Percentiles rank a stretch among this genome's conserved stretches.
These are phyloP conservation scores for Parietichytrium sp. DNA, from an alignment of 108 stramenopile genomes.

Conservation along the genomic window DNA sequence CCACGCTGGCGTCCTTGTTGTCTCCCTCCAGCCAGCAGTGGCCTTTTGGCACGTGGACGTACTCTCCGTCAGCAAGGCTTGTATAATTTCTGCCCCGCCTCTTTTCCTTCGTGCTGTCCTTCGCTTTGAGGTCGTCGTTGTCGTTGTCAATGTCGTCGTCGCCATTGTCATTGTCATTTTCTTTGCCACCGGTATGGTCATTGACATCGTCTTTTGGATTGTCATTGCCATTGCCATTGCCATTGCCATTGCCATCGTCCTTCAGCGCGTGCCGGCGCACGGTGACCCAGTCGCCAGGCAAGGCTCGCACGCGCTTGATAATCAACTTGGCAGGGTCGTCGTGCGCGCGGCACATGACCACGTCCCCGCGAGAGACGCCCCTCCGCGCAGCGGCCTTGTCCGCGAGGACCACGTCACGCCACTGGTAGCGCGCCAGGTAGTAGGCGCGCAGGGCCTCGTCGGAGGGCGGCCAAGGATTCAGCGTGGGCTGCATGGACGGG, in stretches of 20 bases:
- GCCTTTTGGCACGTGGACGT: conserved; percentile 26
- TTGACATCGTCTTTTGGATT: too few relatives aligned
- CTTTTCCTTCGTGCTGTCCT: too few relatives aligned
- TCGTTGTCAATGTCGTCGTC: too few relatives aligned
- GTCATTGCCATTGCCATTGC: too few relatives aligned
- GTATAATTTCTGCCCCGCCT: too few relatives aligned
- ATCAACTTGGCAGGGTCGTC: conserved; percentile 12
- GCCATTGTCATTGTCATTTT: too few relatives aligned
- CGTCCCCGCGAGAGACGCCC: not conserved
- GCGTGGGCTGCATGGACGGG: conserved; percentile 27
- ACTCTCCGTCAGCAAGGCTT: not conserved
- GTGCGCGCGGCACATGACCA: not conserved
- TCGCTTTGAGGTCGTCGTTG: too few relatives aligned
- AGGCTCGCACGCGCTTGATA: not conserved
- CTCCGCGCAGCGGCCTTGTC: not conserved
- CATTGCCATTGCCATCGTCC: too few relatives aligned
- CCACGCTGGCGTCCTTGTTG: conserved; percentile 11
- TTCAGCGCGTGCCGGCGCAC: too few relatives aligned
- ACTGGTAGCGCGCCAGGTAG: conserved; percentile 31
- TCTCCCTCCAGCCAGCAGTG: conserved; percentile 29
- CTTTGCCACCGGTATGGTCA: too few relatives aligned
- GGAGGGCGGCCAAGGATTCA: not conserved
- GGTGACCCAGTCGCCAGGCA: conserved; percentile 10
- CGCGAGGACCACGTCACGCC: conserved; percentile 11
- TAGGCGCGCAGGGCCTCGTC: conserved; percentile 38